Evolutionary conservation across 176 grass and related monocot species (phyloP).

Genomic region (Musa itinerans): DNA sequence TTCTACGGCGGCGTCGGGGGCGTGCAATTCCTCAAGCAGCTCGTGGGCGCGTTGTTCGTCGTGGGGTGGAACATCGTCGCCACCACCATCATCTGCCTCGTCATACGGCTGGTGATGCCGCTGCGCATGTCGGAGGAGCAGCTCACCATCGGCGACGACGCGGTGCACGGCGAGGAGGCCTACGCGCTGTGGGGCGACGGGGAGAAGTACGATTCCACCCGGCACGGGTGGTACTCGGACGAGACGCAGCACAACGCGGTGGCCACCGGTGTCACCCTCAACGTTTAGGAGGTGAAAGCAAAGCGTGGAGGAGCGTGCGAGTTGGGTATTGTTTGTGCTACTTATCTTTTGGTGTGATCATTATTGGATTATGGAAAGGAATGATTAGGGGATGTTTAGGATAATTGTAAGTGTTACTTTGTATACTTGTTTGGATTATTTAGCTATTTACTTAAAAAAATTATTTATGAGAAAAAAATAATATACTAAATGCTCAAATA

Average conservation of each 20-base stretch:
- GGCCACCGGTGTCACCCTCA: conserved; percentile 33
- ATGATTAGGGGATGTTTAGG: no score
- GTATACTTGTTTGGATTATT: no score
- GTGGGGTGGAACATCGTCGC: conserved; percentile 33
- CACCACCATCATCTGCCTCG: conserved; percentile 33
- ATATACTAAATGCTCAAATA: no score
- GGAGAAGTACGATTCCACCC: conserved; percentile 23
- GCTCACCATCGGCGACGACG: conserved; percentile 76
- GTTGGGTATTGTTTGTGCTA: no score
- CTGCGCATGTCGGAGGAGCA: conserved; percentile 35
- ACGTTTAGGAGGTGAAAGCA: conserved; percentile 10
- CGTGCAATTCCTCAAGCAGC: conserved; percentile 33
- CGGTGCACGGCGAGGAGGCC: conserved; percentile 93
- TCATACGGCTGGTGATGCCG: conserved; percentile 28
- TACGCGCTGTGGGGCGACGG: conserved; percentile 89
- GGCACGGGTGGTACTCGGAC: conserved; percentile 4
- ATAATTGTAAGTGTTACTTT: no score
- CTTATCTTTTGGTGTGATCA: no score
- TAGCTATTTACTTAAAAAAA: no score
- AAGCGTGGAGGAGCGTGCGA: not conserved
- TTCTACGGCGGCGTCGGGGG: conserved; percentile 32
- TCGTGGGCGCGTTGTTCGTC: conserved; percentile 31
- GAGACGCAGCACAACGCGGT: conserved; percentile 9
- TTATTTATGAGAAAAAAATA: no score
- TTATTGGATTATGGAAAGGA: no score